These are phyloP conservation scores for Syncephalastrum contaminatum DNA, from an alignment of 371 early-diverging fungal genomes.

Conservation along the genomic window DNA sequence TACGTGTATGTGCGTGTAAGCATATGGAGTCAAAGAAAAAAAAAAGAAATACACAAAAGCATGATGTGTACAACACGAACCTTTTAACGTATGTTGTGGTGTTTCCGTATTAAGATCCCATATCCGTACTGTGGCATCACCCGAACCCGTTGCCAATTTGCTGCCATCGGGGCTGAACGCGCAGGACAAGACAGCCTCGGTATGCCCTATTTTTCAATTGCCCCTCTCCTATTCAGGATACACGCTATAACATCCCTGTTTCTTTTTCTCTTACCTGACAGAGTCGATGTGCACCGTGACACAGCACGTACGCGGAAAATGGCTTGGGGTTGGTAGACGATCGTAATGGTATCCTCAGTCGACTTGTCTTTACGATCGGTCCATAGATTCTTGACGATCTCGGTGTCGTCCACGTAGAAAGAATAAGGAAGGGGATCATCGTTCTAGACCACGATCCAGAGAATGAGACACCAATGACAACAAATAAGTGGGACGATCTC, in stretches of 20 bases:
- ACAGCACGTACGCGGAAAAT: conserved; percentile 92
- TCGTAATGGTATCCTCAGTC: conserved; percentile 82
- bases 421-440: conserved; percentile 91
- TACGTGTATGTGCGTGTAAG: no score
- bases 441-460: conserved; percentile 18
- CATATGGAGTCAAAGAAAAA: no score
- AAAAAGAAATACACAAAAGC: no score
- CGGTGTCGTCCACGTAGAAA: conserved; percentile 84
- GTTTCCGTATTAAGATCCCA: conserved; percentile 98
- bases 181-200: conserved; percentile 89
- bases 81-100: conserved; percentile 67
- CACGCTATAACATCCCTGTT: background rate
- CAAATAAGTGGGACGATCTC: background rate
- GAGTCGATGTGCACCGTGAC: conserved; percentile 83
- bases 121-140: conserved; percentile 93
- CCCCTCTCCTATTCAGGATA: background rate
- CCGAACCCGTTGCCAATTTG: conserved; percentile 91
- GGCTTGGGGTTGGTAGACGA: conserved; percentile 93
- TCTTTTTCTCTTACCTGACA: conserved; percentile 55
- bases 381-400: conserved; percentile 74
- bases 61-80: conserved; percentile 5
- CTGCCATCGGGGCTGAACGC: conserved; percentile 92
- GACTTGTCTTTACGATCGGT: conserved; percentile 74
- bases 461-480: background rate
- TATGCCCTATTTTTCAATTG: conserved; percentile 68